phyloP scores from a whole-genome alignment of 495 filamentous ascomycete genomes.

The Tuber melanosporum region DNA sequence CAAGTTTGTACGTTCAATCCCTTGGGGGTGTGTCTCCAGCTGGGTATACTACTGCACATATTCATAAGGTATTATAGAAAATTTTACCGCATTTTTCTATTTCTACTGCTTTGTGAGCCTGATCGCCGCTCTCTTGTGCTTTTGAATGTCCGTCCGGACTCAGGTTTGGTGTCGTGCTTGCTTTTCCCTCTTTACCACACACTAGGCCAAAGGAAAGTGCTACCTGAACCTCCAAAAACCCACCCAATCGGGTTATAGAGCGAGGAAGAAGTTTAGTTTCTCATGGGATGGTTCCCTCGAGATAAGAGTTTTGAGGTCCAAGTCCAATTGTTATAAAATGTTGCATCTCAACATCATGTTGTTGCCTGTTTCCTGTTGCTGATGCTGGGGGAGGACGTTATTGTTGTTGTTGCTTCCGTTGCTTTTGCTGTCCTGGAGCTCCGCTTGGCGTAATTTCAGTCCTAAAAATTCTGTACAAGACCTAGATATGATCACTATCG shows the following conservation, averaged over 20 bases:
- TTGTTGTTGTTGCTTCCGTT: neutral
- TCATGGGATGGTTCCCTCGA: conserved; percentile 25
- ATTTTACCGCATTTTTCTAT: neutral
- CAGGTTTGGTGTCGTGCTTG: neutral
- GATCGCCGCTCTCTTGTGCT: neutral
- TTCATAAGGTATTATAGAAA: neutral
- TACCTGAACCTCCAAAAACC: neutral
- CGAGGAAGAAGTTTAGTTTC: conserved; percentile 4
- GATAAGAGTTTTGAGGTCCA: conserved; percentile 22
- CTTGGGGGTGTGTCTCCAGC: neutral
- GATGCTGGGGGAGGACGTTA: neutral
- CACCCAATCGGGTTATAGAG: conserved; percentile 19
- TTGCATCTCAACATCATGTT: neutral
- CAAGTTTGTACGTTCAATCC: neutral
- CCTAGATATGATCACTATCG: conserved; percentile 20
- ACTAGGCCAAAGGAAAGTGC: neutral
- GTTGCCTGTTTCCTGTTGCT: neutral
- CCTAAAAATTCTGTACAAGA: conserved; percentile 21
- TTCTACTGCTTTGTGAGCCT: neutral
- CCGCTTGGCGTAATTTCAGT: conserved; percentile 21
- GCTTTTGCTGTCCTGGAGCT: neutral
- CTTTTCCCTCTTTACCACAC: neutral
- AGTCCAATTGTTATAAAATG: conserved; percentile 10
- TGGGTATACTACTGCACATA: neutral
- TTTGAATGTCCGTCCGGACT: neutral